These are phyloP conservation scores for Xylaria sp. DNA, from an alignment of 2,329 filamentous ascomycete species.

Conservation along the genomic window DNA sequence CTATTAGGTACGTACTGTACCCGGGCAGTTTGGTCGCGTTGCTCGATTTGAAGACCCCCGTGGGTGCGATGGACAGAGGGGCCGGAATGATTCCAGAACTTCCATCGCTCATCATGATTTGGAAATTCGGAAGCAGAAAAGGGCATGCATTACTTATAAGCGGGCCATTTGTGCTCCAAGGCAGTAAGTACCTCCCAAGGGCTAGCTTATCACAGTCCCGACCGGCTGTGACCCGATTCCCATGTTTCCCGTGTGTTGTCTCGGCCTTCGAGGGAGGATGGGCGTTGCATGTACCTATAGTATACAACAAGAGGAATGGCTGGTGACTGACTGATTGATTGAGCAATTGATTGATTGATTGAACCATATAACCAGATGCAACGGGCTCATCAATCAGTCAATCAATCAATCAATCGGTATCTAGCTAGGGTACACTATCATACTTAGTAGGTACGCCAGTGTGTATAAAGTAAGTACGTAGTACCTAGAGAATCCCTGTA, in stretches of 20 bases:
- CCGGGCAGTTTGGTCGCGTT: too few relatives aligned
- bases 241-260: conserved; percentile 3
- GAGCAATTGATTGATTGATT: neutral
- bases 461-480: too few relatives aligned
- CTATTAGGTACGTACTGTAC: conserved; percentile 10
- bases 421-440: too few relatives aligned
- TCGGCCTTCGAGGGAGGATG: neutral
- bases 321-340: neutral
- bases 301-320: neutral
- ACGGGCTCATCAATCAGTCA: too few relatives aligned
- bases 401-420: conserved; percentile 9
- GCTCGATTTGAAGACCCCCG: conserved; percentile 8
- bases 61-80: neutral
- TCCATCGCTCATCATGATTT: conserved; percentile 34
- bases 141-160: conserved; percentile 16
- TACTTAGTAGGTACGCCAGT: too few relatives aligned
- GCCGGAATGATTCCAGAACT: conserved; percentile 33
- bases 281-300: neutral
- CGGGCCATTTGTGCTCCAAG: neutral
- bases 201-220: conserved; percentile 8
- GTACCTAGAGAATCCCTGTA: conserved; percentile 7
- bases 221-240: conserved; percentile 22
- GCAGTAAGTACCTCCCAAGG: neutral
- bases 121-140: conserved; percentile 28
- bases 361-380: too few relatives aligned